phyloP scores from a whole-genome alignment of 371 early-diverging fungal species.

The Lichtheimia ramosa region DNA sequence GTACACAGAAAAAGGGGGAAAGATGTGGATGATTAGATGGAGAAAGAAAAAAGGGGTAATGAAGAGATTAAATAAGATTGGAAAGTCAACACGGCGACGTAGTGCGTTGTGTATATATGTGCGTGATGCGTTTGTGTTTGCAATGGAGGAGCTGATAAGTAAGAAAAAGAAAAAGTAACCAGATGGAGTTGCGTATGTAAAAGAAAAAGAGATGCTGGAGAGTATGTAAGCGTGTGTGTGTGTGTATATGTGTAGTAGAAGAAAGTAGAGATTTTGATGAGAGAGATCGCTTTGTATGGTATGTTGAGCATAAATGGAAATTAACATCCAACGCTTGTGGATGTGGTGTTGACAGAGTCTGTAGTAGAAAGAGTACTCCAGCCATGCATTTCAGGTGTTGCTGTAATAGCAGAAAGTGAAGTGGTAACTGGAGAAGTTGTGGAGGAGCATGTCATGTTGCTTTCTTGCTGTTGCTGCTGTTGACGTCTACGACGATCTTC shows the following conservation, averaged over 20 bases:
- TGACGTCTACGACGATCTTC: slow-evolving; percentile 32
- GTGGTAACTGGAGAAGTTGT: neutral
- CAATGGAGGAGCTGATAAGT: too few relatives aligned
- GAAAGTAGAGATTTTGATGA: neutral
- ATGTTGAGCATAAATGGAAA: too few relatives aligned
- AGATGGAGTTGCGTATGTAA: too few relatives aligned
- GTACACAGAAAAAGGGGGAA: neutral
- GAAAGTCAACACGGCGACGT: too few relatives aligned
- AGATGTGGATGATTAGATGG: neutral
- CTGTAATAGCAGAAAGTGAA: neutral
- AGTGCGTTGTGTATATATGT: too few relatives aligned
- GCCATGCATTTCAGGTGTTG: neutral
- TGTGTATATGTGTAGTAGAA: neutral
- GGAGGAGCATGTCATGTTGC: slow-evolving; percentile 6
- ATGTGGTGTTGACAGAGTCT: neutral
- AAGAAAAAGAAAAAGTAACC: too few relatives aligned
- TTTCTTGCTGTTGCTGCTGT: slow-evolving; percentile 21
- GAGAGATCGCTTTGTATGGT: neutral
- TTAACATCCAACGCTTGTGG: too few relatives aligned
- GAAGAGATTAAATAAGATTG: too few relatives aligned
- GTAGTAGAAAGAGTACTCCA: slow-evolving; percentile 1
- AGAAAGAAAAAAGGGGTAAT: neutral
- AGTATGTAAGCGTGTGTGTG: neutral
- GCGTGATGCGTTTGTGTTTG: too few relatives aligned
- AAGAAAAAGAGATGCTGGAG: neutral